Percentiles rank a stretch among this genome's conserved stretches.
phyloP scores from a whole-genome alignment of 192 early-diverging fungal genomes.

The Powellomyces hirtus region DNA sequence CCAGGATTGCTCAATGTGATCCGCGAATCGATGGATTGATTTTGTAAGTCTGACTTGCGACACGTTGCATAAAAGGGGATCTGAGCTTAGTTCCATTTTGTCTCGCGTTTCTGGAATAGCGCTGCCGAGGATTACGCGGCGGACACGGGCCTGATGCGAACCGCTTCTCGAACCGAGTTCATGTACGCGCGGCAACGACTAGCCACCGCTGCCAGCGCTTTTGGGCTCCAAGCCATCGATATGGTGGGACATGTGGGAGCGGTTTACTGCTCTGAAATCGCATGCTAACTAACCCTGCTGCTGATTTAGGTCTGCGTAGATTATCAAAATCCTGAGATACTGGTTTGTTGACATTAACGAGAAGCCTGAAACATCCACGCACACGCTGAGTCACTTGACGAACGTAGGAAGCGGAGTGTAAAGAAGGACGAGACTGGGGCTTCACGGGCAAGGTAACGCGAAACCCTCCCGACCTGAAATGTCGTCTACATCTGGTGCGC shows the following conservation, averaged over 20 bases:
- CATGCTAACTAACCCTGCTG: background rate
- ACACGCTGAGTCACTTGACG: background rate
- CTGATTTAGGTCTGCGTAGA: conserved; percentile 70
- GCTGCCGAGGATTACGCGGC: conserved; percentile 97
- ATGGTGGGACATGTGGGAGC: conserved; percentile 50
- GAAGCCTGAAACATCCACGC: background rate
- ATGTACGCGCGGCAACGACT: conserved; percentile 77
- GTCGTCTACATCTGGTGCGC: background rate
- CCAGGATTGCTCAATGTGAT: conserved; percentile 72
- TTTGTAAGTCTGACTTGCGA: conserved; percentile 22
- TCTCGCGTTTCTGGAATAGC: background rate
- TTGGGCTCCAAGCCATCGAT: conserved; percentile 88
- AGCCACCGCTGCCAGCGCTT: conserved; percentile 78
- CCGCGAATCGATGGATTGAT: conserved; percentile 74
- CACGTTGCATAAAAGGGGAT: no score
- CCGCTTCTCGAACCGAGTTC: conserved; percentile 70
- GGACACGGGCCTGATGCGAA: conserved; percentile 79
- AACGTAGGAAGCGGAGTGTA: conserved; percentile 70
- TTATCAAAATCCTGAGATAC: conserved; percentile 52
- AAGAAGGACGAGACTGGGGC: conserved; percentile 85
- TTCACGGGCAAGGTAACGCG: conserved; percentile 80
- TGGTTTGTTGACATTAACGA: conserved; percentile 23
- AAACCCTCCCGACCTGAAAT: no score
- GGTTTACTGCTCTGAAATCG: background rate
- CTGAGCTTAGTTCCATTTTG: background rate